Percentiles rank a stretch among this genome's conserved stretches.
phyloP scores from a whole-genome alignment of 1,284 basidiomycete species.

The Melampsora americana region DNA sequence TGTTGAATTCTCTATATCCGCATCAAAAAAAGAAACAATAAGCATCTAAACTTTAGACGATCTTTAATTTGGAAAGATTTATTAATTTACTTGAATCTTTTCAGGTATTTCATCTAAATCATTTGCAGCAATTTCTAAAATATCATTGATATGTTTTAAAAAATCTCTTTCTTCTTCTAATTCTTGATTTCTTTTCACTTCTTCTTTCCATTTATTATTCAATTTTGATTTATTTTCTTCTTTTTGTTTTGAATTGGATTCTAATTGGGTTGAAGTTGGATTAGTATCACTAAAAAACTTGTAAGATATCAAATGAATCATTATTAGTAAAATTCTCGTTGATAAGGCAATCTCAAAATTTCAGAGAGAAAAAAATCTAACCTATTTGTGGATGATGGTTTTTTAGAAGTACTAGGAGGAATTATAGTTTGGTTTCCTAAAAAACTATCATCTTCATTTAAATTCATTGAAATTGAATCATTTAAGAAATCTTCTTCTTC shows the following conservation, averaged over 20 bases:
- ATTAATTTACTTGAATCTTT: constrained; percentile 46
- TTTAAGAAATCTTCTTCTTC: constrained; percentile 36
- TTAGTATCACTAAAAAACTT: neutral
- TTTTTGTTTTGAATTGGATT: neutral
- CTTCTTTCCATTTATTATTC: neutral
- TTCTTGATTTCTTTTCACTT: constrained; percentile 30
- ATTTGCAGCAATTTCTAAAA: constrained; percentile 43
- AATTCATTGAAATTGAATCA: constrained; percentile 39
- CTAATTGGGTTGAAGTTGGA: neutral
- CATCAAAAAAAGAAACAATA: neutral
- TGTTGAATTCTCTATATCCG: constrained; percentile 44
- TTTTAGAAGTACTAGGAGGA: neutral
- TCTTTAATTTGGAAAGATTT: constrained; percentile 18
- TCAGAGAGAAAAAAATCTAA: neutral
- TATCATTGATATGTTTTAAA: constrained; percentile 46
- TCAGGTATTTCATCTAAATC: constrained; percentile 41
- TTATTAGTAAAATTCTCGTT: no score
- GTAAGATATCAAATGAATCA: neutral
- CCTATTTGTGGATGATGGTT: neutral
- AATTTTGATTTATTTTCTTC: neutral
- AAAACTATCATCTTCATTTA: constrained; percentile 36
- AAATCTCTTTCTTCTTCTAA: constrained; percentile 47
- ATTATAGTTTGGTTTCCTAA: constrained; percentile 17
- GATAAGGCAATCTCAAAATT: no score
- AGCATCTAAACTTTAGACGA: constrained; percentile 4